Conservation (phyloP, 2,329 filamentous ascomycete genomes). For the Nigrograna mackinnonii region DNA sequence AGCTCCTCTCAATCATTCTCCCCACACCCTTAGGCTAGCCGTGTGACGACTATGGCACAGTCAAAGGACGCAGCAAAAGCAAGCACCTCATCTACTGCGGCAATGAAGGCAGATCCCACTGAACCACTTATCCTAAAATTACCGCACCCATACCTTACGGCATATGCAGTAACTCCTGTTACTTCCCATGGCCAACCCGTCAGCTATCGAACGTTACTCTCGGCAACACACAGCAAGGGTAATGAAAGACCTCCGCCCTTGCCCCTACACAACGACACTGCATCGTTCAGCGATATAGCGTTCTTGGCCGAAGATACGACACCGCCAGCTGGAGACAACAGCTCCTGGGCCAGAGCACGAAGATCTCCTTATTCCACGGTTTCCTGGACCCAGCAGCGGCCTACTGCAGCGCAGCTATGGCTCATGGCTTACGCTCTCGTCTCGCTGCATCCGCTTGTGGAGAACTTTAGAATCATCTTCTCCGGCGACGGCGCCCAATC, state of each 20-base stretch:
- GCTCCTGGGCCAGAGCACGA: constrained; percentile 49
- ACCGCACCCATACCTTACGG: constrained; percentile 42
- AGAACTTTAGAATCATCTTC: constrained; percentile 49
- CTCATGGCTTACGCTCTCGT: constrained; percentile 51
- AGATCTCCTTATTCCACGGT: constrained; percentile 47
- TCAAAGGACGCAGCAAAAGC: constrained; percentile 19
- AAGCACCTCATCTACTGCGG: no score
- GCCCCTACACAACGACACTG: constrained; percentile 27
- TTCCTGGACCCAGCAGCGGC: constrained; percentile 45
- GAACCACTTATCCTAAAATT: constrained; percentile 36
- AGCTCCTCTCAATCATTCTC: no score
- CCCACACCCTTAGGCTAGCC: not conserved
- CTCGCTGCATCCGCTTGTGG: constrained; percentile 46
- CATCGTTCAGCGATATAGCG: constrained; percentile 33
- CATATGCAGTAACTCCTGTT: constrained; percentile 31
- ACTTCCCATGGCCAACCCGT: constrained; percentile 20
- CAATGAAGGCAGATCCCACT: no score
- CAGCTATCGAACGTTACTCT: constrained; percentile 24
- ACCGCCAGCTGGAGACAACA: constrained; percentile 37
- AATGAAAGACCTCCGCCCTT: constrained; percentile 25
- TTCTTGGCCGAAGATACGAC: constrained; percentile 24
- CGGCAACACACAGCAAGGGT: constrained; percentile 16
- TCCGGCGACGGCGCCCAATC: constrained; percentile 39
- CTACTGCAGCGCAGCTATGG: constrained; percentile 52
- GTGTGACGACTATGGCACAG: constrained; percentile 2